Conservation (phyloP, 164 flowering plant species). For the Malania oleifera region DNA sequence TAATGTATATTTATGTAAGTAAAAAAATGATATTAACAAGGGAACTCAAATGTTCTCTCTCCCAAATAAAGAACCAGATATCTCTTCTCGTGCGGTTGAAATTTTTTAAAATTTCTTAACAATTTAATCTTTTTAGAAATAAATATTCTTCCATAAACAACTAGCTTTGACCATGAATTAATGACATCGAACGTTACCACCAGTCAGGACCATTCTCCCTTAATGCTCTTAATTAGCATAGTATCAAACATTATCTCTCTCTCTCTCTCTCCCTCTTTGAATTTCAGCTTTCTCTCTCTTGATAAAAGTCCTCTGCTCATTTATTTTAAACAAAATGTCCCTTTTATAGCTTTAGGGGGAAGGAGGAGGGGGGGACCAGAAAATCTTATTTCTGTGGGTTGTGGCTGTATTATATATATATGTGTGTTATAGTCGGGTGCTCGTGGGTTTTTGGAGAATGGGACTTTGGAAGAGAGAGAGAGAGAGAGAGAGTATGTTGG, state of each 20-base stretch:
- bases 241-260: background rate
- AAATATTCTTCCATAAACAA: background rate
- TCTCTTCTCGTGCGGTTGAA: too few species aligned
- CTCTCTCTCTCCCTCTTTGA: too few species aligned
- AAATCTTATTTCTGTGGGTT: constrained; percentile 28
- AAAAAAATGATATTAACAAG: too few species aligned
- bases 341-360: background rate
- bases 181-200: background rate
- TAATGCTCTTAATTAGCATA: background rate
- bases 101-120: too few species aligned
- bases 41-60: too few species aligned
- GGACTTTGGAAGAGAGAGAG: too few species aligned
- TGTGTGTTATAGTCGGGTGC: constrained; percentile 24
- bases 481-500: constrained; percentile 76
- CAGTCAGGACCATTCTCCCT: background rate
- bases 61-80: too few species aligned
- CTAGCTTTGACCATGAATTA: constrained; percentile 3
- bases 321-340: background rate
- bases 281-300: background rate
- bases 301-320: background rate
- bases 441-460: constrained; percentile 90
- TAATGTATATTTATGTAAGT: too few species aligned
- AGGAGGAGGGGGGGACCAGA: constrained; percentile 30
- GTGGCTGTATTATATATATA: background rate
- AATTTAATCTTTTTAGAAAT: too few species aligned